Conservation (phyloP, 192 early-diverging fungal genomes). For the Anaeromyces robustus region DNA sequence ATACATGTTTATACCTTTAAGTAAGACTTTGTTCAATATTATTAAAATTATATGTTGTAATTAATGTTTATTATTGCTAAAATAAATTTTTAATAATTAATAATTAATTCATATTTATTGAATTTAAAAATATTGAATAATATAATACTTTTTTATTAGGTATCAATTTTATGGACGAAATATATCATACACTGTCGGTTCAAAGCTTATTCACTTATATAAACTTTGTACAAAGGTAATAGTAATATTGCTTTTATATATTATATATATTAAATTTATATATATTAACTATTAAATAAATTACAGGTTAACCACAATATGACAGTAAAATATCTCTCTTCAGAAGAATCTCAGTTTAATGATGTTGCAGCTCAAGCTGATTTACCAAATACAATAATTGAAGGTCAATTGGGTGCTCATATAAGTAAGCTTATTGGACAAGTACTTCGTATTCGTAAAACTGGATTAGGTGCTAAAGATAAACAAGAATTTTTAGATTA, state of each 20-base stretch:
- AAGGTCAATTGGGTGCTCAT: slow-evolving; percentile 37
- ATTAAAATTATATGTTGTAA: too few species aligned
- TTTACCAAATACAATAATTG: slow-evolving; percentile 11
- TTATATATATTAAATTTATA: background rate
- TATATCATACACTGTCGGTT: slow-evolving; percentile 46
- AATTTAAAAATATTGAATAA: too few species aligned
- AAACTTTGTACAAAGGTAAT: slow-evolving; percentile 44
- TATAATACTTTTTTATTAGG: background rate
- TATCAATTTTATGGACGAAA: background rate
- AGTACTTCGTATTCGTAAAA: slow-evolving; percentile 49
- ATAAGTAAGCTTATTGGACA: slow-evolving; percentile 35
- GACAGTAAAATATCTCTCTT: slow-evolving; percentile 22
- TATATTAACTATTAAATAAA: too few species aligned
- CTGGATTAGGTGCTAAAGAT: slow-evolving; percentile 42
- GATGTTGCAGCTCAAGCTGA: slow-evolving; percentile 8
- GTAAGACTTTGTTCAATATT: too few species aligned
- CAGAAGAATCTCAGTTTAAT: slow-evolving; percentile 17
- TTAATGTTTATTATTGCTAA: slow-evolving; percentile 3
- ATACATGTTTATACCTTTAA: slow-evolving; percentile 48
- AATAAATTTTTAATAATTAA: too few species aligned
- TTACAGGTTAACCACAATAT: slow-evolving; percentile 25
- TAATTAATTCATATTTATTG: too few species aligned
- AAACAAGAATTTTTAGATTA: slow-evolving; percentile 65
- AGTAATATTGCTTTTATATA: slow-evolving; percentile 1
- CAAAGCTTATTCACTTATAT: slow-evolving; percentile 25